phyloP scores from a whole-genome alignment of 2,329 filamentous ascomycete species.

The Aspergillus spinulosporus region DNA sequence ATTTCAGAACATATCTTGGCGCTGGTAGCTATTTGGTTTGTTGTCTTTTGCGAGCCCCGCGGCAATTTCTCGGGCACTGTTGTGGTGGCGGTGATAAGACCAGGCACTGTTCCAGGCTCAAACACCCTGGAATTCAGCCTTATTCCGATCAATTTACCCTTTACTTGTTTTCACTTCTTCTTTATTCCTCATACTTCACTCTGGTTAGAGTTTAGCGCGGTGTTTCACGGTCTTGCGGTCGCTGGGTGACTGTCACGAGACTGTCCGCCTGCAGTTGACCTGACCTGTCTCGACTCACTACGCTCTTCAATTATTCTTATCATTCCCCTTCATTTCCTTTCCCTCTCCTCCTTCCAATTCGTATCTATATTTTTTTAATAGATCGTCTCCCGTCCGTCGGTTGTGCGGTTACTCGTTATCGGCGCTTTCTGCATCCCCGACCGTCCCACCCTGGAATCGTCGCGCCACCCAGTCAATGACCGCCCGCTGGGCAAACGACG shows the following conservation, averaged over 20 bases:
- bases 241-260: conserved; percentile 22
- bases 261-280: conserved; percentile 6
- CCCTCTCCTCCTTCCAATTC: neutral
- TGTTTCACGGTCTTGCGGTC: conserved; percentile 11
- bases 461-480: conserved; percentile 35
- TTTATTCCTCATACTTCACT: neutral
- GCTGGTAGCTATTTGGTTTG: conserved; percentile 3
- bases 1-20: neutral
- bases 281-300: neutral
- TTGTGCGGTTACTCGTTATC: conserved; percentile 3
- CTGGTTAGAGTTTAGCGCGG: neutral
- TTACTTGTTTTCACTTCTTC: neutral
- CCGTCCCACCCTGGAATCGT: conserved; percentile 25
- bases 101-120: neutral
- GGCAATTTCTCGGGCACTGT: conserved; percentile 14
- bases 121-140: conserved; percentile 1
- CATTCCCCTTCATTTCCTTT: neutral
- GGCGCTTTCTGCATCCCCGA: neutral
- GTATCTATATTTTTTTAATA: neutral
- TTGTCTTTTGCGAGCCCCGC: conserved; percentile 13
- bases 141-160: neutral
- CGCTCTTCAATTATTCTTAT: conserved; percentile 3
- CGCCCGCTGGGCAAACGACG: conserved; percentile 33
- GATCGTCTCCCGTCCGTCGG: neutral
- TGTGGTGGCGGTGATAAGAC: conserved; percentile 15